A percentile compares a stretch with the other conserved stretches of the same genome.
Evolutionary conservation across 495 filamentous ascomycete genomes (phyloP).

Genomic region (Elasticomyces elasticus): DNA sequence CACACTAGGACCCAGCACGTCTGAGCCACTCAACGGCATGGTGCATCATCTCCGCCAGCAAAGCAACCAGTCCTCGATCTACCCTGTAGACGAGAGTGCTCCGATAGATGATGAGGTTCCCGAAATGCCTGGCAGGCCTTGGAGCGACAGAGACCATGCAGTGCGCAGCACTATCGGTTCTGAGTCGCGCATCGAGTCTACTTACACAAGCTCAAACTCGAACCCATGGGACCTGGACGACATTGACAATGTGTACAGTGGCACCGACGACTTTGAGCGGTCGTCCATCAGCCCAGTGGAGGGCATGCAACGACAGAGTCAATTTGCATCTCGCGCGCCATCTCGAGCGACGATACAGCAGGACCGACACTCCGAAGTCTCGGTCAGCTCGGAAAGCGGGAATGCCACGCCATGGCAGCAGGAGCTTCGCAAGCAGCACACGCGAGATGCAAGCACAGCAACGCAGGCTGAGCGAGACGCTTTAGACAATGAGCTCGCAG

Average conservation of each 20-base stretch:
- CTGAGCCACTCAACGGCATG: conserved; percentile 64
- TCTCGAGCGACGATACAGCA: conserved; percentile 7
- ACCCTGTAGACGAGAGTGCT: conserved; percentile 36
- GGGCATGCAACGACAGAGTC: background rate
- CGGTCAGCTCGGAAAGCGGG: conserved; percentile 24
- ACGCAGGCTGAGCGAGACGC: conserved; percentile 61
- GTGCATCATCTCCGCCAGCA: conserved; percentile 78
- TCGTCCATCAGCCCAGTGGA: conserved; percentile 11
- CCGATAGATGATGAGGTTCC: conserved; percentile 24
- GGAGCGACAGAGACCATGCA: conserved; percentile 3
- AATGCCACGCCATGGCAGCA: conserved; percentile 27
- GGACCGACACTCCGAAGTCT: conserved; percentile 13
- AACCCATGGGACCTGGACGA: conserved; percentile 49
- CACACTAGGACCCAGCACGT: conserved; percentile 53
- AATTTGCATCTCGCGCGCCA: conserved; percentile 13
- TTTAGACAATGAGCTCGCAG: conserved; percentile 69
- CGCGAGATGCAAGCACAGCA: conserved; percentile 47
- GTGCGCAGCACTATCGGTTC: conserved; percentile 10
- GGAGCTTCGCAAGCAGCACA: conserved; percentile 37
- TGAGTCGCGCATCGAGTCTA: conserved; percentile 23
- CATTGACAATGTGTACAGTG: conserved; percentile 37
- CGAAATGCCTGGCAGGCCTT: conserved; percentile 18
- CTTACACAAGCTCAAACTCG: conserved; percentile 34
- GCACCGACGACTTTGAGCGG: conserved; percentile 24
- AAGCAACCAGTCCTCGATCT: conserved; percentile 73